phyloP scores from a whole-genome alignment of 345 rosid species.

The Gossypium ekmanianum region DNA sequence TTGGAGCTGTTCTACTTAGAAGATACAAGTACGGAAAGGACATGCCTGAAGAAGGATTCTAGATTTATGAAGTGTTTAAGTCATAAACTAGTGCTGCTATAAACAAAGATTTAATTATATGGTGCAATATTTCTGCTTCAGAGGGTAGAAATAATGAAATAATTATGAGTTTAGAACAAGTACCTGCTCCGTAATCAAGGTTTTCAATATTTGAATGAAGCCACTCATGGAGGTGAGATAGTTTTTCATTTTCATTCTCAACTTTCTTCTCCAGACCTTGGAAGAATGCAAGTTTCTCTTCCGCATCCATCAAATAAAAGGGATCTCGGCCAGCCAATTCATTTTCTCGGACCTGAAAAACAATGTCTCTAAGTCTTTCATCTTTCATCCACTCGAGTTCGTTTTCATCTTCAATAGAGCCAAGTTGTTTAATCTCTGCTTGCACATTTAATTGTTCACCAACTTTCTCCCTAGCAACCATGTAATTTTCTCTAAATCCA shows the following conservation, averaged over 20 bases:
- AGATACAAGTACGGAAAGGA: background rate
- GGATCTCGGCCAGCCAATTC: constrained; percentile 86
- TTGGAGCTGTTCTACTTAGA: background rate
- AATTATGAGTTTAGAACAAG: background rate
- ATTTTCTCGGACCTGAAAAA: constrained; percentile 83
- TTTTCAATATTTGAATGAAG: constrained; percentile 87
- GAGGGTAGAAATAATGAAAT: background rate
- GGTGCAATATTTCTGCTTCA: constrained; percentile 1
- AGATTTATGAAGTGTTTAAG: background rate
- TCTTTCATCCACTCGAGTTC: constrained; percentile 93
- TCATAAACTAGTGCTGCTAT: background rate
- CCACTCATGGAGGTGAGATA: constrained; percentile 63
- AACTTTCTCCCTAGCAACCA: constrained; percentile 60
- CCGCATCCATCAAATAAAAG: constrained; percentile 64
- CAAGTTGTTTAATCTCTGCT: constrained; percentile 41
- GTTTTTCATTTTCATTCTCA: constrained; percentile 70
- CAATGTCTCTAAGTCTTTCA: constrained; percentile 68
- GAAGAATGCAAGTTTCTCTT: constrained; percentile 69
- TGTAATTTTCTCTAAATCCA: constrained; percentile 73
- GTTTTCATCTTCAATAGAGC: constrained; percentile 40
- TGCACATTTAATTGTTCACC: constrained; percentile 27
- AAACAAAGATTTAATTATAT: background rate
- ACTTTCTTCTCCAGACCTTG: constrained; percentile 82
- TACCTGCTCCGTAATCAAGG: constrained; percentile 93
- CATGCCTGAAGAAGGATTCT: background rate